Evolutionary conservation across 345 rosid species (phyloP).

Genomic region (Streptanthus diversifolius): DNA sequence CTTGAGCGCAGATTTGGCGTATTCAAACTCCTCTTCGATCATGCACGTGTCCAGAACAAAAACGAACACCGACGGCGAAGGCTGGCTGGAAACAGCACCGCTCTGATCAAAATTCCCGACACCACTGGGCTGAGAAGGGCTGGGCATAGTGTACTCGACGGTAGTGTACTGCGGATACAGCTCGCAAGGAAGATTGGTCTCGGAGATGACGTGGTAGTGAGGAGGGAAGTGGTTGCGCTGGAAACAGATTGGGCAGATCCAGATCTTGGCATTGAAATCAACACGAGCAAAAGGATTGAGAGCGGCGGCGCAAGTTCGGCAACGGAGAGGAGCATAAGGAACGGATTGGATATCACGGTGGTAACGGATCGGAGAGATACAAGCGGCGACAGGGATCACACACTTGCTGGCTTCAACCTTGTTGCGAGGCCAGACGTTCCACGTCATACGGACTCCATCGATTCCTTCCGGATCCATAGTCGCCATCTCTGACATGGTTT

Average conservation of each 20-base stretch:
- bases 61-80: conserved; percentile 59
- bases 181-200: conserved; percentile 84
- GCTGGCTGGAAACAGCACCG: conserved; percentile 23
- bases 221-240: conserved; percentile 91
- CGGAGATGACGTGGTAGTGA: conserved; percentile 78
- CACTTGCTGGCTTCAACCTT: conserved; percentile 98
- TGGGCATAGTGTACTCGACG: conserved; percentile 59
- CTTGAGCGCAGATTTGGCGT: conserved; percentile 68
- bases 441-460: conserved; percentile 90
- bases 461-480: conserved; percentile 84
- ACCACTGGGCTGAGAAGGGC: conserved; percentile 43
- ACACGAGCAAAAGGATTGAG: conserved; percentile 77
- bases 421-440: conserved; percentile 97
- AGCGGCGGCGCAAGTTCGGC: conserved; percentile 73
- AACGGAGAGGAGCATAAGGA: conserved; percentile 87
- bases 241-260: conserved; percentile 98
- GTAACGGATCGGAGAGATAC: conserved; percentile 77
- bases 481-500: conserved; percentile 79
- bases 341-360: conserved; percentile 74
- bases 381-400: conserved; percentile 94
- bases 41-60: conserved; percentile 86
- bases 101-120: conserved; percentile 42
- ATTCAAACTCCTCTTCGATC: conserved; percentile 90
- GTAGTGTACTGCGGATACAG: conserved; percentile 85
- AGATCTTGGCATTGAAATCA: conserved; percentile 86